Evolutionary conservation across 2,329 filamentous ascomycete genomes (phyloP).

Genomic region (Sporothrix luriei): DNA sequence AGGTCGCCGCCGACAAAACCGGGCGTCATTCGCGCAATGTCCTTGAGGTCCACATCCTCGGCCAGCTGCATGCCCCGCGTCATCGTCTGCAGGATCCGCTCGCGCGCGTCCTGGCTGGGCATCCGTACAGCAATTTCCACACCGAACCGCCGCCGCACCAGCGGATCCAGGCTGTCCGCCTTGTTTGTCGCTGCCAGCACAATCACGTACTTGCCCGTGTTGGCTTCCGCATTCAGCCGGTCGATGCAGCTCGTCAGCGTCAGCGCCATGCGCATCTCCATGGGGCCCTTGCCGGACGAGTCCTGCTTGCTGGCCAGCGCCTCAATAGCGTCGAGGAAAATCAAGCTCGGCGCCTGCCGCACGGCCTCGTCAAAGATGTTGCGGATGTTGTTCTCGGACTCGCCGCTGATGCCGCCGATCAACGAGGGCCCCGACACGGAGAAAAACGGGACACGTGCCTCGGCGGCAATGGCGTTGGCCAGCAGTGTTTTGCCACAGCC

Average conservation of each 20-base stretch:
- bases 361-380: conserved; percentile 88
- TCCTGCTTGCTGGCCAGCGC: conserved; percentile 86
- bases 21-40: conserved; percentile 80
- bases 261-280: conserved; percentile 83
- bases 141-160: conserved; percentile 76
- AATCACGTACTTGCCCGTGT: conserved; percentile 60
- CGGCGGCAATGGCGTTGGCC: conserved; percentile 75
- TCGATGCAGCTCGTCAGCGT: conserved; percentile 88
- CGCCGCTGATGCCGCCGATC: conserved; percentile 84
- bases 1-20: conserved; percentile 94
- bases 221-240: conserved; percentile 69
- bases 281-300: conserved; percentile 65
- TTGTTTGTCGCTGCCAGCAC: conserved; percentile 90
- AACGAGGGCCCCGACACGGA: conserved; percentile 80
- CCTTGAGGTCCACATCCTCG: conserved; percentile 70
- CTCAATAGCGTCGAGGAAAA: conserved; percentile 93
- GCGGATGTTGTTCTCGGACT: conserved; percentile 83
- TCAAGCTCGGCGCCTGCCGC: conserved; percentile 78
- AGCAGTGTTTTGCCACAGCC: conserved; percentile 87
- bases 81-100: conserved; percentile 74
- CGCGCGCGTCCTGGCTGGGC: conserved; percentile 75
- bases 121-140: conserved; percentile 83
- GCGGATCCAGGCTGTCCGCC: conserved; percentile 79
- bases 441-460: conserved; percentile 75
- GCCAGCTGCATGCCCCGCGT: conserved; percentile 67